A percentile compares a stretch with the other conserved stretches of the same genome.
Conservation (phyloP, 2,329 filamentous ascomycete genomes). For the Trichophyton benhamiae region DNA sequence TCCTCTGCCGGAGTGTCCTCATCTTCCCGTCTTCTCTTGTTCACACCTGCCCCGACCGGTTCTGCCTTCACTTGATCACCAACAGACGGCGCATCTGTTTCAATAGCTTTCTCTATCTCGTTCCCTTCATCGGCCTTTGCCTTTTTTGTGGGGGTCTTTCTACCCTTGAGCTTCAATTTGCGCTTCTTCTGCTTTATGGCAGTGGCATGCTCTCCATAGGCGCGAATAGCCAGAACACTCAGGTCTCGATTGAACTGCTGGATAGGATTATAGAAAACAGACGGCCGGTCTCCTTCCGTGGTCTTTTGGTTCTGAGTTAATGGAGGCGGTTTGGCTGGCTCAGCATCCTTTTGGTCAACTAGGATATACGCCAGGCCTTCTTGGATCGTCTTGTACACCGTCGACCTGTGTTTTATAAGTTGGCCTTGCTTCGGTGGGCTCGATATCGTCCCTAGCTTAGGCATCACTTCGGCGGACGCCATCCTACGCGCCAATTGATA, state of each 20-base stretch:
- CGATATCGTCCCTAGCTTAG: conserved; percentile 16
- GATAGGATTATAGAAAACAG: conserved; percentile 96
- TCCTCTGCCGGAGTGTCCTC: not conserved
- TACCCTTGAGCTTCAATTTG: conserved; percentile 26
- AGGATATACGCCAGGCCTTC: conserved; percentile 59
- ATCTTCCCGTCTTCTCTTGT: conserved; percentile 22
- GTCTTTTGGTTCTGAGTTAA: conserved; percentile 35
- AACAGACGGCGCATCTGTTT: not conserved
- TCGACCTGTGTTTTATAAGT: conserved; percentile 36
- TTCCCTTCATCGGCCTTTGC: not conserved
- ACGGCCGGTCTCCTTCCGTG: conserved; percentile 50
- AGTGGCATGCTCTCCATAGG: conserved; percentile 60
- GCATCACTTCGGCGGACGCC: conserved; percentile 4
- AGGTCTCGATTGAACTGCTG: conserved; percentile 98
- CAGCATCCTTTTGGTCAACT: conserved; percentile 22
- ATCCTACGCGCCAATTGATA: conserved; percentile 6
- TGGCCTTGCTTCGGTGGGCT: conserved; percentile 12
- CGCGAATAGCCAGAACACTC: conserved; percentile 82
- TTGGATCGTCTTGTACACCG: conserved; percentile 48
- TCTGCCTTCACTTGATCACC: conserved; percentile 10
- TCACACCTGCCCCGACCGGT: conserved; percentile 23
- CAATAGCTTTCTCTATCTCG: not conserved
- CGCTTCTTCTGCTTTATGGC: conserved; percentile 43
- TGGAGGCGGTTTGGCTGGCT: conserved; percentile 29
- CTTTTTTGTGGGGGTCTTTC: conserved; percentile 19